A percentile compares a stretch with the other conserved stretches of the same genome.
Evolutionary conservation across 352 stramenopile genomes (phyloP).

Genomic region (Blastocystis sp.): DNA sequence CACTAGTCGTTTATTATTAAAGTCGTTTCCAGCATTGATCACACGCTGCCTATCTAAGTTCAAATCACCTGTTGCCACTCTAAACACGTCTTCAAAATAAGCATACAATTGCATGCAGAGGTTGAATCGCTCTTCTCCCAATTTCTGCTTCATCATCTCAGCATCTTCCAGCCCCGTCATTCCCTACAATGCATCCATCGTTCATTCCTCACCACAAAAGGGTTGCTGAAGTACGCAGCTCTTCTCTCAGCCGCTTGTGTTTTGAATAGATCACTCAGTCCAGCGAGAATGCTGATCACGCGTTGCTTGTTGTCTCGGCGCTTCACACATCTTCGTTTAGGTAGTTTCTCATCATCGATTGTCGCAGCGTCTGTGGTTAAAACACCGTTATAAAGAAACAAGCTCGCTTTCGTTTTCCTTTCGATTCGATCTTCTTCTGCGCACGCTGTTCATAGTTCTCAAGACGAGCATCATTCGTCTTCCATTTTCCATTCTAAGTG

Average conservation of each 20-base stretch:
- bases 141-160: not conserved
- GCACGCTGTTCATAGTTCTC: conserved; percentile 2
- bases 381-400: not conserved
- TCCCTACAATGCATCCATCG: not conserved
- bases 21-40: not conserved
- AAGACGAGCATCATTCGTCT: not conserved
- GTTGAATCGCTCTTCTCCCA: conserved; percentile 6
- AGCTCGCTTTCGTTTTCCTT: not conserved
- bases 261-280: not conserved
- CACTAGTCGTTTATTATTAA: conserved; percentile 18
- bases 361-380: not conserved
- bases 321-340: conserved; percentile 6
- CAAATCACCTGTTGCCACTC: not conserved
- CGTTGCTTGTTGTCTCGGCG: not conserved
- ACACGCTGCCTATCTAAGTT: not conserved
- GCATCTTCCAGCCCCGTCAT: conserved; percentile 10
- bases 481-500: not conserved
- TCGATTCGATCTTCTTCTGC: conserved; percentile 27
- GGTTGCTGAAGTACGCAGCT: conserved; percentile 3
- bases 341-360: not conserved
- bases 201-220: not conserved
- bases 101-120: conserved; percentile 35
- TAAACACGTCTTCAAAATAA: conserved; percentile 24
- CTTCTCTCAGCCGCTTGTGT: not conserved
- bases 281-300: not conserved